These are phyloP conservation scores for Rhynchosporium graminicola DNA, from an alignment of 2,329 filamentous ascomycete genomes.

Conservation along the genomic window DNA sequence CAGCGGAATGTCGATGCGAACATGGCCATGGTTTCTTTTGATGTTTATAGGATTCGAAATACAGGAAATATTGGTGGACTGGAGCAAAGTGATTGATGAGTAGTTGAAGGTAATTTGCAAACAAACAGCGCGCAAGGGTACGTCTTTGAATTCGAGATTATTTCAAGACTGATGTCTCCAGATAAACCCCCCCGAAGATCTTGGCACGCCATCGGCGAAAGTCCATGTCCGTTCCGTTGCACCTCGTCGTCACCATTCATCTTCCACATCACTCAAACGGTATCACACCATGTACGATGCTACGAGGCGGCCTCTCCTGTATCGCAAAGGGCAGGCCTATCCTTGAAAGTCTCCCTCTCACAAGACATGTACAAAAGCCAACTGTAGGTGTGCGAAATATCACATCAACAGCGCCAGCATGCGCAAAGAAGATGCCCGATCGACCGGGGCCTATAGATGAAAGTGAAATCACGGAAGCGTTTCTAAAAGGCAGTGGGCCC, in stretches of 20 bases:
- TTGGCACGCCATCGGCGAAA: slow-evolving; percentile 14
- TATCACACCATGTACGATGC: slow-evolving; percentile 36
- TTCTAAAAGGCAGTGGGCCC: slow-evolving; percentile 88
- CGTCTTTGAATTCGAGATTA: neutral
- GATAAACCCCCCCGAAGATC: slow-evolving; percentile 7
- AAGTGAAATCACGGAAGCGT: slow-evolving; percentile 77
- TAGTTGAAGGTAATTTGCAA: neutral
- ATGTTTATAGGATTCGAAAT: neutral
- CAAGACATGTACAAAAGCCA: neutral
- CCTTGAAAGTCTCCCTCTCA: slow-evolving; percentile 18
- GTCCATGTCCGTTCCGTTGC: neutral
- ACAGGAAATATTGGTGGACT: neutral
- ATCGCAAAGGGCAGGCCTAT: slow-evolving; percentile 14
- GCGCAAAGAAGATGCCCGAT: slow-evolving; percentile 67
- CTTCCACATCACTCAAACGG: neutral
- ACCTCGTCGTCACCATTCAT: neutral
- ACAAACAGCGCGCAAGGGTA: neutral
- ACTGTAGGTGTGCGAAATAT: slow-evolving; percentile 23
- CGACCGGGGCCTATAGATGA: slow-evolving; percentile 73
- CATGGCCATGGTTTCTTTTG: slow-evolving; percentile 36
- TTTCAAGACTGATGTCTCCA: neutral
- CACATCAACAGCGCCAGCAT: slow-evolving; percentile 27
- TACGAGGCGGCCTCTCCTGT: slow-evolving; percentile 27
- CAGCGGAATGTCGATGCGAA: slow-evolving; percentile 64
- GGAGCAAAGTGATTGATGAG: neutral